Percentiles rank a stretch among this genome's conserved stretches.
phyloP scores from a whole-genome alignment of 2,329 filamentous ascomycete genomes.

The Diaporthe nobilis region DNA sequence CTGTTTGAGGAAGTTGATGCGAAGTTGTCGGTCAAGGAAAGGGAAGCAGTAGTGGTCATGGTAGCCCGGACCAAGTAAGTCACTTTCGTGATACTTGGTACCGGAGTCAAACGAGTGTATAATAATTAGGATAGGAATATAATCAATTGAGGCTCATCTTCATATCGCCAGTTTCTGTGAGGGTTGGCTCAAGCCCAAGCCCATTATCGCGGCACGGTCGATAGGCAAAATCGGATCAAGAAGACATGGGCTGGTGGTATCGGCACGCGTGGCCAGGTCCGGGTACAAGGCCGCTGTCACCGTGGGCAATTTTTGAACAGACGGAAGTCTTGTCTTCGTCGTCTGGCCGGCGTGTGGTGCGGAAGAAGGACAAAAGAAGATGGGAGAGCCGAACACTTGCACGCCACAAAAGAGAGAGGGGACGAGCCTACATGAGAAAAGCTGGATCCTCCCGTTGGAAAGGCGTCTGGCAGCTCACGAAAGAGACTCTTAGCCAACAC shows the following conservation, averaged over 20 bases:
- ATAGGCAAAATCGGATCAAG: background rate
- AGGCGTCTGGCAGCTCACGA: background rate
- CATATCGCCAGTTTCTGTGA: background rate
- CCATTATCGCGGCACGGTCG: conserved; percentile 20
- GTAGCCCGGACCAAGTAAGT: conserved; percentile 13
- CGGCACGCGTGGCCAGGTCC: background rate
- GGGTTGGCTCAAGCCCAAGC: background rate
- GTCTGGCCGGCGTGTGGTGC: conserved; percentile 1
- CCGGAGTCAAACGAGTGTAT: conserved; percentile 4
- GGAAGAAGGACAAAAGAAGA: background rate
- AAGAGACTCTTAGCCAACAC: conserved; percentile 20
- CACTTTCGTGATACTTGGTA: conserved; percentile 14
- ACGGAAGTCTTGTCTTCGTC: background rate
- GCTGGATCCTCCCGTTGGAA: conserved; percentile 13
- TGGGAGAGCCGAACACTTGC: background rate
- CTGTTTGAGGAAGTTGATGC: background rate
- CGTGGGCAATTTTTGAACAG: background rate
- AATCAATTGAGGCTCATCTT: background rate
- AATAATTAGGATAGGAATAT: background rate
- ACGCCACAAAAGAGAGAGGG: background rate
- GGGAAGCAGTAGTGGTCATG: conserved; percentile 24
- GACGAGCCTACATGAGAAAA: conserved; percentile 9
- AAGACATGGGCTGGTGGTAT: background rate
- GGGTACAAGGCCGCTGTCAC: background rate
- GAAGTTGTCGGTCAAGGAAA: conserved; percentile 1